Conservation (phyloP, 192 early-diverging fungal genomes). For the Spinellus fusiger region DNA sequence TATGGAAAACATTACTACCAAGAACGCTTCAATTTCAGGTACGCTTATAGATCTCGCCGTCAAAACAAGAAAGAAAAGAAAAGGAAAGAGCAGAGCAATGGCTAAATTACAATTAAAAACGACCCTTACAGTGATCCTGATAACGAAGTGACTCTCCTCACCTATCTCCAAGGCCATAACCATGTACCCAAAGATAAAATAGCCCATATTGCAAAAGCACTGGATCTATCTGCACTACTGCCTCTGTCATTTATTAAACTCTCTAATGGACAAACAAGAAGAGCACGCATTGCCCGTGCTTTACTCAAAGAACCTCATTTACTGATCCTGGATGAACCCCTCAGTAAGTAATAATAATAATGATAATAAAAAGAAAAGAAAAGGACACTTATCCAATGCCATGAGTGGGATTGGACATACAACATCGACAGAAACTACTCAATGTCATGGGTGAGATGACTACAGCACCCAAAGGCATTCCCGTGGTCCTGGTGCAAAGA, state of each 20-base stretch:
- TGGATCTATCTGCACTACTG: conserved; percentile 25
- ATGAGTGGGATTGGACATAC: conserved; percentile 49
- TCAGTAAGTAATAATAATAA: conserved; percentile 33
- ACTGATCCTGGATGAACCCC: conserved; percentile 47
- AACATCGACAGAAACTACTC: conserved; percentile 34
- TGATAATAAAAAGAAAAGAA: background rate
- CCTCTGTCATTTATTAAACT: conserved; percentile 38
- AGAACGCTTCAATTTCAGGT: conserved; percentile 45
- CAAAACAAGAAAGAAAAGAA: no score
- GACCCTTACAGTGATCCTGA: no score
- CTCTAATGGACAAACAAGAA: conserved; percentile 42
- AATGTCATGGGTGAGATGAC: conserved; percentile 23
- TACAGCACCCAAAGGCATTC: background rate
- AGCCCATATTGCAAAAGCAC: conserved; percentile 20
- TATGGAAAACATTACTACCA: conserved; percentile 40
- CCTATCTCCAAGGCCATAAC: no score
- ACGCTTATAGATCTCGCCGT: no score
- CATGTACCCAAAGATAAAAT: no score
- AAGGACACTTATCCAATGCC: background rate
- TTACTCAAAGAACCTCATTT: conserved; percentile 21
- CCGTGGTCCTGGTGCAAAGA: conserved; percentile 40
- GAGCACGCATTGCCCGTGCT: conserved; percentile 38
- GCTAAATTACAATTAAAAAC: background rate
- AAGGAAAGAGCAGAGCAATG: background rate
- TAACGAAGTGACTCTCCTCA: background rate